Percentiles rank a stretch among this genome's conserved stretches.
These are phyloP conservation scores for Stipa capillata DNA, from an alignment of 176 grass and related monocot genomes.

Conservation along the genomic window DNA sequence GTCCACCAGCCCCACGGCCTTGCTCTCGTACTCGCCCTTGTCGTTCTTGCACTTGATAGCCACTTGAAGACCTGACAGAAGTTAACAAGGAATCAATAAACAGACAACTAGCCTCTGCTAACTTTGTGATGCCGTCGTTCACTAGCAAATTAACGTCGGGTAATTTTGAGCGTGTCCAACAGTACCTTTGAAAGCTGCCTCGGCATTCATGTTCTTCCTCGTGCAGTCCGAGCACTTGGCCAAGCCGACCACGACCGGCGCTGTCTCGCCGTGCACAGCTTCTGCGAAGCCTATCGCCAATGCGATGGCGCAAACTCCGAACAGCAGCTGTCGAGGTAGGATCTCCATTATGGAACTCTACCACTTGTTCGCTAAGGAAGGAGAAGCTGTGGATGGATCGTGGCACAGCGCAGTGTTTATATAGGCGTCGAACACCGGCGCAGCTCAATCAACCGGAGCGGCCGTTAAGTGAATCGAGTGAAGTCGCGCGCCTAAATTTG, in stretches of 20 bases:
- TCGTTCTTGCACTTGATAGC: conserved; percentile 44
- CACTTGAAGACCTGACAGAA: conserved; percentile 39
- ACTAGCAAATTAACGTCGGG: neutral
- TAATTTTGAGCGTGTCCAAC: neutral
- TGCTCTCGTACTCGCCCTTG: conserved; percentile 34
- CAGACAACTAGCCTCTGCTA: neutral
- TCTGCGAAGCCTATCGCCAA: neutral
- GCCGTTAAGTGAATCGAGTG: neutral
- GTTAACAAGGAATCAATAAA: neutral
- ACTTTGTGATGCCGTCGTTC: too few species aligned
- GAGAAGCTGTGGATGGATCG: conserved; percentile 8
- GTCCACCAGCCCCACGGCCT: conserved; percentile 12
- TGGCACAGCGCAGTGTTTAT: neutral
- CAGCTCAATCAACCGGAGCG: neutral
- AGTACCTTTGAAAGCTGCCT: conserved; percentile 40
- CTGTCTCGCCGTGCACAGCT: neutral
- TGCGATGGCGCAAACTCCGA: neutral
- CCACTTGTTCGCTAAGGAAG: neutral
- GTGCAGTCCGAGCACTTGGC: conserved; percentile 34
- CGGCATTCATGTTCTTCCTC: conserved; percentile 40
- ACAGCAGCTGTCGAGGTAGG: neutral
- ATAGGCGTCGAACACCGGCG: conserved; percentile 2
- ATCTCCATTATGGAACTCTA: conserved; percentile 13
- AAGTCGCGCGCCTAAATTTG: neutral
- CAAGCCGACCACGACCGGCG: conserved; percentile 32